Evolutionary conservation across 305 asterid species (phyloP).

Genomic region (Coffea humblotiana): DNA sequence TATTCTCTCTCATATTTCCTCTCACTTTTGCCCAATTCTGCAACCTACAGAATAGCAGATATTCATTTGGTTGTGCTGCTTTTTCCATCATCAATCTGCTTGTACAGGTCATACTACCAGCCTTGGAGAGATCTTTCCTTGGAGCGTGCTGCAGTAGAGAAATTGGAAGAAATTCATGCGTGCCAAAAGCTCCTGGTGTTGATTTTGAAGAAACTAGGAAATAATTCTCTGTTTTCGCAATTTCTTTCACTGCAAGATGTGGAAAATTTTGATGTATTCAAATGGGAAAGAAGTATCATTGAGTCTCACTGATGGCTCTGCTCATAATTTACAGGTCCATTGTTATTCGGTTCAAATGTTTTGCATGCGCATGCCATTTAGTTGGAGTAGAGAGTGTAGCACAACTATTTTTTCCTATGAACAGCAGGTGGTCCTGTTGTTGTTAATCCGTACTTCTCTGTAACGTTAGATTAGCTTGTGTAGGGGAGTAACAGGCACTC

Average conservation of each 20-base stretch:
- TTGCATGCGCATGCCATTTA: not conserved
- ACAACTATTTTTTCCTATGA: too few relatives aligned
- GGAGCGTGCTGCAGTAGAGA: conserved; percentile 20
- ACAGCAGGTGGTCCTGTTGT: too few relatives aligned
- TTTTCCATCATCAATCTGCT: not conserved
- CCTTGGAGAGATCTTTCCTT: conserved; percentile 39
- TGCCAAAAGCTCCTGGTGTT: conserved; percentile 39
- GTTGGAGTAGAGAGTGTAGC: not conserved
- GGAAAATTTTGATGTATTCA: conserved; percentile 28
- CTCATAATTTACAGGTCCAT: not conserved
- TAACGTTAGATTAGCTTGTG: too few relatives aligned
- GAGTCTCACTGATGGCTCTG: conserved; percentile 15
- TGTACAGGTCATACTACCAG: conserved; percentile 42
- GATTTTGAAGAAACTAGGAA: conserved; percentile 35
- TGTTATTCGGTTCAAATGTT: not conserved
- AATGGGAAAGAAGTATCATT: conserved; percentile 37
- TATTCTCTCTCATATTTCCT: conserved; percentile 2
- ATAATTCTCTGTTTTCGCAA: conserved; percentile 24
- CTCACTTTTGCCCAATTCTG: not conserved
- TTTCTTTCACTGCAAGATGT: conserved; percentile 30
- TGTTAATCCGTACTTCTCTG: too few relatives aligned
- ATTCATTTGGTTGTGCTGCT: not conserved
- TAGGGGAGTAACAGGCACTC: too few relatives aligned
- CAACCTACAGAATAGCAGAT: not conserved
- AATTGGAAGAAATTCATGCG: conserved; percentile 42